A percentile compares a stretch with the other conserved stretches of the same genome.
phyloP scores from a whole-genome alignment of 2,329 filamentous ascomycete species.

The Ceratocystis ficicola region DNA sequence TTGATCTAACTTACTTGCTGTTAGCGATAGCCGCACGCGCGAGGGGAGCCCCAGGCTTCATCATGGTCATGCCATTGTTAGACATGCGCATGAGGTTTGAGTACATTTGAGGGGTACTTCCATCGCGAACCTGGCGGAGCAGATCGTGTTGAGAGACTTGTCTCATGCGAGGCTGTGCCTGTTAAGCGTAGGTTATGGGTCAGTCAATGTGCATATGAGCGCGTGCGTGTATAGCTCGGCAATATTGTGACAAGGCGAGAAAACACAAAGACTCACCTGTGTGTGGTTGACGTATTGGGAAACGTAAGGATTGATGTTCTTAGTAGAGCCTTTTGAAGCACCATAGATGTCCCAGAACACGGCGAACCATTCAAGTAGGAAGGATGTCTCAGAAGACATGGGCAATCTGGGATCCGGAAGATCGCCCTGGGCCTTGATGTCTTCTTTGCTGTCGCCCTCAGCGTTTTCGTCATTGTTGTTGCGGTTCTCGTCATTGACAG shows the following conservation, averaged over 20 bases:
- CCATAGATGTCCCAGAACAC: constrained; percentile 95
- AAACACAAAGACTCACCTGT: constrained; percentile 46
- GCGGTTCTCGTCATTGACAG: constrained; percentile 47
- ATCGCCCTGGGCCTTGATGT: constrained; percentile 63
- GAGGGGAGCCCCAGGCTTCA: constrained; percentile 48
- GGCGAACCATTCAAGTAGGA: constrained; percentile 95
- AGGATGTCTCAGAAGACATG: constrained; percentile 55
- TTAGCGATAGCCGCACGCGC: constrained; percentile 69
- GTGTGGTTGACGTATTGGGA: constrained; percentile 70
- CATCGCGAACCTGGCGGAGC: constrained; percentile 57
- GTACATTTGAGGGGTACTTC: constrained; percentile 42
- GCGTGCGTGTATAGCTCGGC: neutral
- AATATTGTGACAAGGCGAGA: neutral
- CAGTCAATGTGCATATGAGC: neutral
- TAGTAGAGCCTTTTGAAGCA: constrained; percentile 54
- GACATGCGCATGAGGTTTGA: constrained; percentile 58
- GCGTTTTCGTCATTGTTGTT: constrained; percentile 63
- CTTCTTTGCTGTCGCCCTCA: constrained; percentile 74
- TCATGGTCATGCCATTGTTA: constrained; percentile 48
- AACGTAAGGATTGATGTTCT: constrained; percentile 50
- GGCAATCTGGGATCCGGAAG: constrained; percentile 63
- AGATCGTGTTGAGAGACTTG: constrained; percentile 68
- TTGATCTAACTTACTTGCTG: constrained; percentile 35
- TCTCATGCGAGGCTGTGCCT: constrained; percentile 58
- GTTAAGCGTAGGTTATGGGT: neutral